A percentile compares a stretch with the other conserved stretches of the same genome.
phyloP scores from a whole-genome alignment of 768 basidiomycete species.

The Boletus subparvulus region DNA sequence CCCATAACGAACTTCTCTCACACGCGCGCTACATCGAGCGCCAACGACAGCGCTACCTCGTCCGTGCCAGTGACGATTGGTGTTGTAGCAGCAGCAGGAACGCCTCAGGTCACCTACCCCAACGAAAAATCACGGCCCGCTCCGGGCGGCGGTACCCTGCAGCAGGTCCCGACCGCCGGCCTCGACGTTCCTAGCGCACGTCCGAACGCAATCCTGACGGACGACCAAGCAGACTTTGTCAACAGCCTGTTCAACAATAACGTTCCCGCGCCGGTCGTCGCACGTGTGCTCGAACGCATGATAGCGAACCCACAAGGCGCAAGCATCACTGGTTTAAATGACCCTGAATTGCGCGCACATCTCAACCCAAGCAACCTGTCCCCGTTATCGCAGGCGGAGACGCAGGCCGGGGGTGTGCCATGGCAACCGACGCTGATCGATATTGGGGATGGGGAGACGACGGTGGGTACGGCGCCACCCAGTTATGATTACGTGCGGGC shows the following conservation, averaged over 20 bases:
- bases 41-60: not conserved
- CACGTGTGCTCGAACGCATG: constrained; percentile 30
- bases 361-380: not conserved
- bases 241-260: constrained; percentile 26
- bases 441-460: constrained; percentile 33
- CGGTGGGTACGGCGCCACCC: constrained; percentile 25
- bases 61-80: not conserved
- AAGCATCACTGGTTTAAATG: constrained; percentile 11
- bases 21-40: not conserved
- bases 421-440: constrained; percentile 44
- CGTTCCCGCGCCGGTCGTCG: constrained; percentile 26
- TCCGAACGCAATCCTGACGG: constrained; percentile 10
- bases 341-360: constrained; percentile 12
- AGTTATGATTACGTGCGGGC: constrained; percentile 23
- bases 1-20: not conserved
- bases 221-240: constrained; percentile 28
- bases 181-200: not conserved
- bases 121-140: constrained; percentile 14
- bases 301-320: constrained; percentile 14
- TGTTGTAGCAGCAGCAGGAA: not conserved
- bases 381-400: not conserved
- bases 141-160: not conserved
- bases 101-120: not conserved
- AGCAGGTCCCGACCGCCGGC: not conserved
- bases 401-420: not conserved